Percentiles rank a stretch among this genome's conserved stretches.
These are phyloP conservation scores for Neurospora tetrasperma DNA, from an alignment of 495 filamentous ascomycete genomes.

Conservation along the genomic window DNA sequence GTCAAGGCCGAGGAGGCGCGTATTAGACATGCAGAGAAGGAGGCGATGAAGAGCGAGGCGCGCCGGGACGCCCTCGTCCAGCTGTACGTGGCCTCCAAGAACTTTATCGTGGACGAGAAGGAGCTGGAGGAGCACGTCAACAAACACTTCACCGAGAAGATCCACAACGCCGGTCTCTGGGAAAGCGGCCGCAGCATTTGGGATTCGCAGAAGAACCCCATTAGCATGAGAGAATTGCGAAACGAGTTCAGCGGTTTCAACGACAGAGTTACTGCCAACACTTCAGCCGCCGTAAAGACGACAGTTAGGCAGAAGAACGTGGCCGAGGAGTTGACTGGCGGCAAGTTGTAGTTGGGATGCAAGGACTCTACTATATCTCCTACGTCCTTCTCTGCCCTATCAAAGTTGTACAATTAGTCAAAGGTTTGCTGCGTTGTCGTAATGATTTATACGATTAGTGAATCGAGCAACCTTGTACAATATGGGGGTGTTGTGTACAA, in stretches of 20 bases:
- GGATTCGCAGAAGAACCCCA: slow-evolving; percentile 22
- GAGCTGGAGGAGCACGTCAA: slow-evolving; percentile 30
- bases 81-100: slow-evolving; percentile 36
- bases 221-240: slow-evolving; percentile 22
- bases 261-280: slow-evolving; percentile 8
- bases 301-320: slow-evolving; percentile 31
- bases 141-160: slow-evolving; percentile 20
- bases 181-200: slow-evolving; percentile 30
- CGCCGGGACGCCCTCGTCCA: slow-evolving; percentile 36
- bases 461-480: not conserved
- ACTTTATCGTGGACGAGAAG: slow-evolving; percentile 37
- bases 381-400: not conserved
- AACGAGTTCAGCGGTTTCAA: slow-evolving; percentile 13
- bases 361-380: not conserved
- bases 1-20: slow-evolving; percentile 16
- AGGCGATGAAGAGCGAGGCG: slow-evolving; percentile 22
- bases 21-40: slow-evolving; percentile 11
- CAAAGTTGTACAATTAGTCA: not conserved
- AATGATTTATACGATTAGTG: not conserved
- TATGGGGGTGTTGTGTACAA: slow-evolving; percentile 14
- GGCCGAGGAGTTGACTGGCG: slow-evolving; percentile 40
- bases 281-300: slow-evolving; percentile 16
- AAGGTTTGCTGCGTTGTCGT: not conserved
- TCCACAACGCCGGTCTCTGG: not conserved
- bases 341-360: slow-evolving; percentile 27